Base-by-base conservation (phyloP, 1,284 basidiomycete species). In the Microbotryum intermedium region DNA sequence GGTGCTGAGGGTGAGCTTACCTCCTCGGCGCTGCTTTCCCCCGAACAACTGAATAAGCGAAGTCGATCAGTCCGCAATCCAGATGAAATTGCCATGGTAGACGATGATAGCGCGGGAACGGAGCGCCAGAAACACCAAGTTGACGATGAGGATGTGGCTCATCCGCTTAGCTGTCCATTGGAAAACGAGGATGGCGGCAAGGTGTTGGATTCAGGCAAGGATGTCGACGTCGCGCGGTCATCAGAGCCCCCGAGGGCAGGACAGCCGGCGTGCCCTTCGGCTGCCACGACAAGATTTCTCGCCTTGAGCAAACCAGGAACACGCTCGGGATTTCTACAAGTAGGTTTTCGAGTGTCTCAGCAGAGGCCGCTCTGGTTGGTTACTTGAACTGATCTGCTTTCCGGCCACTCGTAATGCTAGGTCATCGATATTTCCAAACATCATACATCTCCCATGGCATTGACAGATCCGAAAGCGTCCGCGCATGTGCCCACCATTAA, bases 281-380 rank as follows among this genome's bases (percentile, higher is more conserved):
- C 72, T 73, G 9, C 62, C 46, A 53, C 67, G 34, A 97, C 94
- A 0, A 82, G 80, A 55, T 98, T 98, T 75, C 76, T 98, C 13
- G 92, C 94, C 1, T 78, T 98, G 4, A 91, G 95, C 77, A 97
- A 98, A 74, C 97, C 92, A 70, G 80, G 92, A 1, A 85, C 86
- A 0, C 80, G 79, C 11, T 82, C 87, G 52, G 82, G 88, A 53
- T 95, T 91, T 72, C 80, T 98, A 6, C 90, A 97, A 80, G 90
- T 89, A 29, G 9, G 10, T 11, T 2, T 16, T 39, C 34, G 13
- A 16, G 10, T 34, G 34, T 16, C 34, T 18, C 34, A 16, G 16
- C 34, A 18, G 34, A 39, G 34, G 4, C 34, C 34, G 10, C 34
- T 39, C 34, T 39, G 34, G 34, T 11, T 39, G 34, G 21, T 34